These are phyloP conservation scores for Pseudonitzschia multistriata DNA, from an alignment of 108 stramenopile species.

Conservation along the genomic window DNA sequence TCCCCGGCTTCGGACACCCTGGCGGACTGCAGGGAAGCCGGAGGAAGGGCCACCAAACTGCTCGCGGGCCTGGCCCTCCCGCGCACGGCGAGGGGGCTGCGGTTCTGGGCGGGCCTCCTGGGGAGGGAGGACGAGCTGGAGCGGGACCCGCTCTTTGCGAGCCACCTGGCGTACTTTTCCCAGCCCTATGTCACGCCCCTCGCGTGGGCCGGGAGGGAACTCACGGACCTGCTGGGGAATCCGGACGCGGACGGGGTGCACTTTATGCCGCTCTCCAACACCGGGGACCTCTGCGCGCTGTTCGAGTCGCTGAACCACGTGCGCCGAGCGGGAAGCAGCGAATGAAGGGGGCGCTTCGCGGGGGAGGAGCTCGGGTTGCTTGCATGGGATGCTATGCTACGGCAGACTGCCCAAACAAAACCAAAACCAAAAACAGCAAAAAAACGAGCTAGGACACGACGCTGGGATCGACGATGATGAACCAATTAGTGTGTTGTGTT, in stretches of 20 bases:
- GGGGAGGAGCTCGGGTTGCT: background rate
- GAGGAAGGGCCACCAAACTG: background rate
- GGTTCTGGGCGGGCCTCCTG: conserved; percentile 41
- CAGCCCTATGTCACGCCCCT: conserved; percentile 22
- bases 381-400: background rate
- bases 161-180: conserved; percentile 44
- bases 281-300: conserved; percentile 17
- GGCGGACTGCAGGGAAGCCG: background rate
- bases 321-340: background rate
- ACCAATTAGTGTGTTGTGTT: too few species aligned
- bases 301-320: conserved; percentile 13
- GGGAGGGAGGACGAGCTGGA: conserved; percentile 25
- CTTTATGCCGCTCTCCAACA: conserved; percentile 46
- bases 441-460: too few species aligned
- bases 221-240: conserved; percentile 9
- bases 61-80: conserved; percentile 46
- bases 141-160: conserved; percentile 36
- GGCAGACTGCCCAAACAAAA: too few species aligned
- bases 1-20: conserved; percentile 36
- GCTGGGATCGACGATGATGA: too few species aligned
- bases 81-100: conserved; percentile 19
- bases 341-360: background rate
- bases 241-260: conserved; percentile 38
- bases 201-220: conserved; percentile 38
- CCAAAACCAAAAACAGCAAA: too few species aligned